Conservation (phyloP, 140 eudicot genomes). For the Cichorium intybus region DNA sequence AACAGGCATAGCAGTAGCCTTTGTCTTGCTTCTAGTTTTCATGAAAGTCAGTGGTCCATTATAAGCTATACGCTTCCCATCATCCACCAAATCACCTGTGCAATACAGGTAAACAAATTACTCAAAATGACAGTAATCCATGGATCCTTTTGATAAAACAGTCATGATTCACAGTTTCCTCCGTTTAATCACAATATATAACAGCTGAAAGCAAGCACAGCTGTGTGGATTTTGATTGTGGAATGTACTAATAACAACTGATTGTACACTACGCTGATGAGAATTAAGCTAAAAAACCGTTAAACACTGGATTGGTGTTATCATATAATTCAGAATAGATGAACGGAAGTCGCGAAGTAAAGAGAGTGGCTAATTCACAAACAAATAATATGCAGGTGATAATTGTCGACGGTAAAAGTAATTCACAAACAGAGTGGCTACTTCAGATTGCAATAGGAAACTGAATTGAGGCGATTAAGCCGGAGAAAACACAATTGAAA, state of each 20-base stretch:
- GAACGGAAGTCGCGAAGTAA: neutral
- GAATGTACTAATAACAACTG: neutral
- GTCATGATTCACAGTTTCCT: neutral
- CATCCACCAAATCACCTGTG: constrained; percentile 27
- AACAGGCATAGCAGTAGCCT: constrained; percentile 6
- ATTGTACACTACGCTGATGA: neutral
- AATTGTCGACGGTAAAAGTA: neutral
- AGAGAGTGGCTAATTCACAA: too few species aligned
- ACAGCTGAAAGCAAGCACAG: neutral
- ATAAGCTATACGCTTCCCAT: constrained; percentile 18
- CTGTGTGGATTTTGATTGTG: neutral
- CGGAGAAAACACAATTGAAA: neutral
- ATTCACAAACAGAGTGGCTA: neutral
- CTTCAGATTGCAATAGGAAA: neutral
- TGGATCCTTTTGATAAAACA: neutral
- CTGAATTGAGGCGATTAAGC: neutral
- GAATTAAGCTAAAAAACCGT: neutral
- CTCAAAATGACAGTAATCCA: constrained; percentile 1
- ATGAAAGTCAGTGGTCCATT: constrained; percentile 10
- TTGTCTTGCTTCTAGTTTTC: constrained; percentile 19
- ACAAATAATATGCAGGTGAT: neutral
- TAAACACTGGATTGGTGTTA: neutral
- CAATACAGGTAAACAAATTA: constrained; percentile 6
- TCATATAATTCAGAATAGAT: neutral
- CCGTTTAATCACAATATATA: neutral